Base-by-base conservation (phyloP, 2,329 filamentous ascomycete genomes). In the Neospermospora avenae region DNA sequence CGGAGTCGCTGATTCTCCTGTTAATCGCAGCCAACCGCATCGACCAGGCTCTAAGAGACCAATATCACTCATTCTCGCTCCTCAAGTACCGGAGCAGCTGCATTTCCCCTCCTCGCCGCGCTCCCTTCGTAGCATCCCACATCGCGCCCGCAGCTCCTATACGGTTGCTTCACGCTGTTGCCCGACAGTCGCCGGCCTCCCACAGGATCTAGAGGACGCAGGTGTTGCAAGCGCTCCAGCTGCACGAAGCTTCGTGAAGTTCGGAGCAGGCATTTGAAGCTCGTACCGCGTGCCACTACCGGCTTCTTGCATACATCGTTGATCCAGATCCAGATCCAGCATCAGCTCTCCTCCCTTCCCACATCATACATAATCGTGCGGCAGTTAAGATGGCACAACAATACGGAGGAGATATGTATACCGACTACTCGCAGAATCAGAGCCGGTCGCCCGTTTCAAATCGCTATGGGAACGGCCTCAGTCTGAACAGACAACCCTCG, bases 371-470 rank as follows among this genome's bases (percentile, higher is more conserved):
- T 28, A 31, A 52, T 49, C 28, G 22, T 54, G 35, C 54, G 52
- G 60, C 61, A 48, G 46, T 62, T 64, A 75, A 63, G 59, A 81
- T 80, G 79, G 78, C 77, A 68, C 75, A 78, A 67, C 81, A 83
- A 71, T 81, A 81, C 58, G 78, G 81, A 74, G 78, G 81, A 55
- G 86, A 90, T 62, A 85, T 88, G 81, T 92, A 90, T 78, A 85
- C 89, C 77, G 87, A 90, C 68, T 89, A 89, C 69, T 48, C 54
- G 42, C 54, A 57, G 54, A 58, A 58, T 28, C 76, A 82, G 61
- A 87, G 86, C 73, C 88, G 90, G 71, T 91, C 88, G 65, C 90
- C 91, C 41, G 87, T 84, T 71, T 86, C 88, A 34, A 86, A 89
- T 73, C 89, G 89, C 59, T 83, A 82, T 69, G 81, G 83, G 68